Evolutionary conservation across 805 yeast genomes (phyloP), one percentile per base, ranked within the genome.

Genomic region (Starmerella riodocensis): DNA sequence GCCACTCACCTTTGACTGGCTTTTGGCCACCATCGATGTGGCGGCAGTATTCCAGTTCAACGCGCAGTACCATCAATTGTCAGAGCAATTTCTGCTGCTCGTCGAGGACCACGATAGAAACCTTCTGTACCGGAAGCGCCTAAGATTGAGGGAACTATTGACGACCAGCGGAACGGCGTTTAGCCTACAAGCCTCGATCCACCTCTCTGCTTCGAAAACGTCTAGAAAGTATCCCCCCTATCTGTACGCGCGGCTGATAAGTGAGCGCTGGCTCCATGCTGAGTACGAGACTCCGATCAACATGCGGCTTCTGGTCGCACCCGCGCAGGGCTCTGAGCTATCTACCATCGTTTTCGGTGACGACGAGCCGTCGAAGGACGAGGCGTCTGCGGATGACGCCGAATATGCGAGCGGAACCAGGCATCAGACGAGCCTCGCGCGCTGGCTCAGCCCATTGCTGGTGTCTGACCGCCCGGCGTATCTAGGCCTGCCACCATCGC

Each of bases 241-340:
- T 49, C 75, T 78, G 47, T 83, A 79, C 56, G 68, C 85, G 4
- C 66, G 78, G 0, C 56, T 86, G 11, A 59, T 79, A 2, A 83
- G 93, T 41, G 93, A 86, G 42, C 73, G 67, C 43, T 91, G 97
- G 98, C 59, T 85, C 4, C 86, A 82, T 45, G 73, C 84, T 41
- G 81, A 72, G 40, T 64, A 68, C 45, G 71, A 70, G 43, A 54
- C 70, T 1, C 82, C 94, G 0, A 64, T 84, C 1, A 57, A 73
- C 40, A 59, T 83, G 43, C 61, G 65, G 24, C 54, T 62, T 18
- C 47, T 80, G 39, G 63, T 60, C 25, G 37, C 74, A 4, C 94
- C 94, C 5, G 69, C 25, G 1, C 34, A 34, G 25, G 21, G 25
- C n/a, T 6, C 39, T 23, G 36, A 31, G 26, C 22, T 27, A 4